Percentiles rank a stretch among this genome's conserved stretches.
These are phyloP conservation scores for Saccharomyces mikatae DNA, from an alignment of 805 yeast genomes.

Conservation along the genomic window DNA sequence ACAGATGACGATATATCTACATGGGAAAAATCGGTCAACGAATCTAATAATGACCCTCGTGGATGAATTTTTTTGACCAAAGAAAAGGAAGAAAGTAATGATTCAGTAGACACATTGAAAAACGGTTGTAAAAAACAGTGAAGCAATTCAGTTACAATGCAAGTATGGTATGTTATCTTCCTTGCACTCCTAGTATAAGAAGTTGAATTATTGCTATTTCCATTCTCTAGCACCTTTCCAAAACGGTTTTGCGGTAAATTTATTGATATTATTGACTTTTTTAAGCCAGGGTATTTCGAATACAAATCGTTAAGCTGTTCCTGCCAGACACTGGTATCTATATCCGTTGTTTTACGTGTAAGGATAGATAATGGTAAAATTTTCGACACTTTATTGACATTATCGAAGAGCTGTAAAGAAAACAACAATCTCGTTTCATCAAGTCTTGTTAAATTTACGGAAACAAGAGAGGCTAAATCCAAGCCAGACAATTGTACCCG, in stretches of 20 bases:
- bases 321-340: neutral
- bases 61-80: neutral
- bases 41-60: conserved; percentile 5
- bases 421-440: conserved; percentile 4
- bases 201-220: neutral
- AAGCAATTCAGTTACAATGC: conserved; percentile 2
- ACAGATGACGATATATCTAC: conserved; percentile 9
- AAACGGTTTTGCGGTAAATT: conserved; percentile 2
- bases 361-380: conserved; percentile 5
- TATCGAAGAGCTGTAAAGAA: conserved; percentile 8
- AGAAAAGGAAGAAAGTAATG: conserved; percentile 1
- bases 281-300: conserved; percentile 1
- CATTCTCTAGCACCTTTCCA: neutral
- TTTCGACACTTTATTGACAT: conserved; percentile 1
- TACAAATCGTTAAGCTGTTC: neutral
- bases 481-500: neutral
- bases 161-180: conserved; percentile 1
- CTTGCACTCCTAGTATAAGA: neutral
- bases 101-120: conserved; percentile 1
- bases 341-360: conserved; percentile 1
- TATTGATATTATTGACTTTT: conserved; percentile 4
- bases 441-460: conserved; percentile 6
- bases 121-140: conserved; percentile 1
- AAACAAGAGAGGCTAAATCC: neutral
- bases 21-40: conserved; percentile 4